Evolutionary conservation across 2,329 filamentous ascomycete genomes (phyloP).

Genomic region (Colletotrichum camelliae): DNA sequence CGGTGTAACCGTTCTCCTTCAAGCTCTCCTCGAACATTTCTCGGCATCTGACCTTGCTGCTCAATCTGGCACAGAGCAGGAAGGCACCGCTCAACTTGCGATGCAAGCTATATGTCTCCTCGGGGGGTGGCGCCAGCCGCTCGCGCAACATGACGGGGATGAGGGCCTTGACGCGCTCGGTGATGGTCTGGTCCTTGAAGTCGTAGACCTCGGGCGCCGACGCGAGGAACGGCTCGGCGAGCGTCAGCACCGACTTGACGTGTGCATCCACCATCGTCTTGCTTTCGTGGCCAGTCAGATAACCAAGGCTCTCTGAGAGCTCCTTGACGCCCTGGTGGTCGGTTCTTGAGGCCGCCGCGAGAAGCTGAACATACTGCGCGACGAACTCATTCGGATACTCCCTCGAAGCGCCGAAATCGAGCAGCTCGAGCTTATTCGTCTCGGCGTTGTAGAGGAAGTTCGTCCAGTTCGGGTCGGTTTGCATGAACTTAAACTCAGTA

Average conservation of each 20-base stretch:
- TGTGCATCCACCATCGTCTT: constrained; percentile 88
- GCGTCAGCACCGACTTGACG: constrained; percentile 82
- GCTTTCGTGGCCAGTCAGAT: constrained; percentile 90
- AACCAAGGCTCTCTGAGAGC: constrained; percentile 80
- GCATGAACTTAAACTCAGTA: constrained; percentile 96
- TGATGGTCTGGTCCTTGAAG: constrained; percentile 94
- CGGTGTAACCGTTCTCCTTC: constrained; percentile 34
- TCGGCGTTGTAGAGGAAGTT: constrained; percentile 91
- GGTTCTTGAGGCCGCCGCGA: constrained; percentile 77
- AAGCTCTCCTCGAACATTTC: constrained; percentile 75
- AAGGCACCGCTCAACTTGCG: constrained; percentile 96
- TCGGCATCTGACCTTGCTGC: constrained; percentile 81
- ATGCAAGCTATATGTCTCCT: constrained; percentile 96
- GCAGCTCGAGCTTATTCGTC: constrained; percentile 78
- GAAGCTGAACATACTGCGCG: constrained; percentile 76
- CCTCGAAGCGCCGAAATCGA: constrained; percentile 93
- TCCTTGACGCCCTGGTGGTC: constrained; percentile 69
- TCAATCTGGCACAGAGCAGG: constrained; percentile 84
- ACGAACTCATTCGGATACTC: constrained; percentile 86
- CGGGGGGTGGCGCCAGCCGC: constrained; percentile 86
- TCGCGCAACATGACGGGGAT: constrained; percentile 96
- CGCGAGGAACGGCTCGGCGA: constrained; percentile 87
- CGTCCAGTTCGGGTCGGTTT: constrained; percentile 99
- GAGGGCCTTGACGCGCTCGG: constrained; percentile 83
- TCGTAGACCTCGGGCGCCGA: constrained; percentile 85